Evolutionary conservation across 106 monocot species (phyloP).

Genomic region (Gastrodia elata): DNA sequence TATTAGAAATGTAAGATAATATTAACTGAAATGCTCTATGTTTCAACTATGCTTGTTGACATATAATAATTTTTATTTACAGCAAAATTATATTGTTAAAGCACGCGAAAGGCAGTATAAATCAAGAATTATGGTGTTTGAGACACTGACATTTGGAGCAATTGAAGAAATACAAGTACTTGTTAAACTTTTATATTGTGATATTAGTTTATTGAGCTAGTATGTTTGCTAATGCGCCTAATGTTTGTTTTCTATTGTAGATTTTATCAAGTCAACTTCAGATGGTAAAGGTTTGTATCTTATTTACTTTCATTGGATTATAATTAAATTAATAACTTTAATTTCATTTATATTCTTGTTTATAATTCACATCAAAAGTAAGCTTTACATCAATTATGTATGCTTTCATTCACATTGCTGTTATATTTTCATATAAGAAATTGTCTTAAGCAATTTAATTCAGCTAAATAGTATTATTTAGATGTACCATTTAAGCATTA

Average conservation of each 20-base stretch:
- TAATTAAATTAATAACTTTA: neutral
- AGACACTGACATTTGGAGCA: constrained; percentile 59
- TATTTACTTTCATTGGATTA: neutral
- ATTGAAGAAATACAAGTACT: constrained; percentile 69
- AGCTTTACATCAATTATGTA: neutral
- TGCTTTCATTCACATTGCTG: neutral
- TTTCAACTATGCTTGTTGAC: neutral
- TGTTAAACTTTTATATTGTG: neutral
- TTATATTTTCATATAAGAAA: neutral
- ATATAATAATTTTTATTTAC: constrained; percentile 2
- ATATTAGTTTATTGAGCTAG: constrained; percentile 2
- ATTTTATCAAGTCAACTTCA: constrained; percentile 45
- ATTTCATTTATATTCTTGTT: neutral
- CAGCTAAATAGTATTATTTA: neutral
- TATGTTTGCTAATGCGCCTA: neutral
- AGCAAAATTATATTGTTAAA: constrained; percentile 61
- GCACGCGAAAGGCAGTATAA: constrained; percentile 67
- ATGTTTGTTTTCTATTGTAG: constrained; percentile 18
- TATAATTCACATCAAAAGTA: neutral
- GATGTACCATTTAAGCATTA: neutral
- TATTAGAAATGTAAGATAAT: constrained; percentile 76
- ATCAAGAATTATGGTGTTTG: constrained; percentile 70
- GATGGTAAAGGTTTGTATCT: constrained; percentile 40
- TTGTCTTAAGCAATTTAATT: neutral
- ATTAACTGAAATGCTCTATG: neutral